Base-by-base conservation (phyloP, 805 yeast species). In the Monosporozyma aerobia region DNA sequence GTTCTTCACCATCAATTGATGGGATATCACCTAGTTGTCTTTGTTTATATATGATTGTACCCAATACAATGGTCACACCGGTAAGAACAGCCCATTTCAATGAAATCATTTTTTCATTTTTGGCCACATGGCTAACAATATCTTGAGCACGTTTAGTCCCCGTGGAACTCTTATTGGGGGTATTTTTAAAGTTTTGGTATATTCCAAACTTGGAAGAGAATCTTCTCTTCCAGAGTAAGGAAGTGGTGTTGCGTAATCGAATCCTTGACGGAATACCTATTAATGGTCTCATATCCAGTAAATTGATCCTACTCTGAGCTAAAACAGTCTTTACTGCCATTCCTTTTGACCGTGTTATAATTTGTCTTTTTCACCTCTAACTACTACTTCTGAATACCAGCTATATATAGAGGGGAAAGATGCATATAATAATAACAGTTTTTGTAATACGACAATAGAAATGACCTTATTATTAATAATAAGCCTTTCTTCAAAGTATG, bases 41-140 rank as follows among this genome's bases (percentile, higher is more conserved):
- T 3, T 56, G 61, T 3, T 56, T 61, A 3, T 57, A 40, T 7
- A 64, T 44, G 33, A 62, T 56, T 8, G 63, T 59, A 13, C 69
- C 64, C 22, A 65, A 22, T 4, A 63, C 61, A 35, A 67, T 43
- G 4, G 69, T 63, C 25, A 64, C 62, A 52, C 70, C 61, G 1
- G 69, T 63, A 8, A 65, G 33, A 5, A 66, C 59, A 7, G 57
- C 63, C 65, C 67, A 61, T 50, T 63, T 66, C 53, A 60, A 60
- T 44, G 51, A 41, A n/a, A 49, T 27, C 10, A 10, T 9, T 27
- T 27, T 32, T 9, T 32, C 39, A 25, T 9, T 47, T 32, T 25
- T 29, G 7, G 45, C 16, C 4, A 40, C 40, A 10, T 30, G 30
- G 9, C 29, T 48, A 10, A 44, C 51, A 22, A 33, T 22, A 16